Conservation (phyloP, 768 basidiomycete genomes). For the Rhodosporidiobolus odoratus region DNA sequence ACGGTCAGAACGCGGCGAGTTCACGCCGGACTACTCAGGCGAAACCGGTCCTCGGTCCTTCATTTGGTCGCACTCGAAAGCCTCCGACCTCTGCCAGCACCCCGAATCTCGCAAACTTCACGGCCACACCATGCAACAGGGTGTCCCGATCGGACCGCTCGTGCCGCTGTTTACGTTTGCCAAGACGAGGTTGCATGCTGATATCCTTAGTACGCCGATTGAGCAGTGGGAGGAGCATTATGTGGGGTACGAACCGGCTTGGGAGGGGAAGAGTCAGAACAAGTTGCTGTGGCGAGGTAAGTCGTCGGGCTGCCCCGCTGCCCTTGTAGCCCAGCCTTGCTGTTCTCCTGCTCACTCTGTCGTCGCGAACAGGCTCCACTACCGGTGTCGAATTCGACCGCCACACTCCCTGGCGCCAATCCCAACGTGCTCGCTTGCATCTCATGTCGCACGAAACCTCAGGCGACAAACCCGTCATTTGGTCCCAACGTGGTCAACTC, state of each 20-base stretch:
- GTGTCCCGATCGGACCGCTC: constrained; percentile 37
- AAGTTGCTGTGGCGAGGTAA: constrained; percentile 49
- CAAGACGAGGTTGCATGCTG: constrained; percentile 72
- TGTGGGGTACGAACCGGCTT: constrained; percentile 42
- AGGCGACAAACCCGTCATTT: constrained; percentile 46
- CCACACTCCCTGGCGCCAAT: constrained; percentile 48
- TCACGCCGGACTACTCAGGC: constrained; percentile 31
- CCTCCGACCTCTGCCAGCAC: constrained; percentile 41
- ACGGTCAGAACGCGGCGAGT: constrained; percentile 39
- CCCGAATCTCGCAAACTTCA: constrained; percentile 41
- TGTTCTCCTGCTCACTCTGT: neutral
- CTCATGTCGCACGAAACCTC: constrained; percentile 45
- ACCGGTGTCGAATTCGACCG: constrained; percentile 48
- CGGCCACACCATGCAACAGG: constrained; percentile 40
- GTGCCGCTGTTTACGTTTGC: constrained; percentile 75
- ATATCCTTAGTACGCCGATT: constrained; percentile 89
- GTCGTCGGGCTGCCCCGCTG: neutral
- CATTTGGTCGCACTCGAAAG: constrained; percentile 40
- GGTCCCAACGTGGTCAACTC: constrained; percentile 44
- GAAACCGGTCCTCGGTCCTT: constrained; percentile 37
- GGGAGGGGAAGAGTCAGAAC: constrained; percentile 47
- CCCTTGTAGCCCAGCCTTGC: neutral
- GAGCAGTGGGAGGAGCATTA: constrained; percentile 66
- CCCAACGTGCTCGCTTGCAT: constrained; percentile 48
- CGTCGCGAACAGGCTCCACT: constrained; percentile 39